Conservation (phyloP, 179 eudicot species). For the Sideroxylon spinosum region DNA sequence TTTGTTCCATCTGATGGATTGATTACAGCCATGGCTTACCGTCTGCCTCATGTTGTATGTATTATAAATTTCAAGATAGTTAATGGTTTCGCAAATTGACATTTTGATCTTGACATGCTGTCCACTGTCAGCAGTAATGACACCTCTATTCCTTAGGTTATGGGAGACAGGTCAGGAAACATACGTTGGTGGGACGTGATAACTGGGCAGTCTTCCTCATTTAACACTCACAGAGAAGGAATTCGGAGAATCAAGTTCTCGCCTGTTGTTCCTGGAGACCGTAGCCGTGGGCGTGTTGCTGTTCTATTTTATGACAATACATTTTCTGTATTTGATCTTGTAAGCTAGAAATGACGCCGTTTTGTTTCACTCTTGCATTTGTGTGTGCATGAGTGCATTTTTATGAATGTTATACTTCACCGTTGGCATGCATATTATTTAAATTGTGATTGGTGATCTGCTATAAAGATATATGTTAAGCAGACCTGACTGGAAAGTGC, state of each 20-base stretch:
- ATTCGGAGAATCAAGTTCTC: constrained; percentile 93
- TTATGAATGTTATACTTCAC: not conserved
- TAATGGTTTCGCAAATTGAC: constrained; percentile 5
- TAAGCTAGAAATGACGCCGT: constrained; percentile 35
- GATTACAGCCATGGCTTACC: constrained; percentile 97
- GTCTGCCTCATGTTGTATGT: constrained; percentile 96
- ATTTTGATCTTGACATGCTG: not conserved
- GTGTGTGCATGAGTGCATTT: not conserved
- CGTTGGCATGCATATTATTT: not conserved
- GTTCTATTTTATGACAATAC: constrained; percentile 89
- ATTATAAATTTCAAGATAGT: constrained; percentile 9
- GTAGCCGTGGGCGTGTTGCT: constrained; percentile 92
- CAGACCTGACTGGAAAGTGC: too few relatives aligned
- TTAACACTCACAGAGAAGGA: constrained; percentile 92
- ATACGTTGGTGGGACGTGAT: constrained; percentile 99
- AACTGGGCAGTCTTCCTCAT: constrained; percentile 91
- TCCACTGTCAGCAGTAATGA: constrained; percentile 19
- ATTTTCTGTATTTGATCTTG: constrained; percentile 87
- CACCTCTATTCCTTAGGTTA: constrained; percentile 49
- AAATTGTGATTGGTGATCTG: too few relatives aligned
- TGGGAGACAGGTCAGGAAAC: constrained; percentile 97
- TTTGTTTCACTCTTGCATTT: constrained; percentile 3
- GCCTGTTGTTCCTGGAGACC: constrained; percentile 90
- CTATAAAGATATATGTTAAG: too few relatives aligned
- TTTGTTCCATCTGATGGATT: constrained; percentile 90